Conservation (phyloP, 1,284 basidiomycete genomes). For the Bjerkandera adusta region DNA sequence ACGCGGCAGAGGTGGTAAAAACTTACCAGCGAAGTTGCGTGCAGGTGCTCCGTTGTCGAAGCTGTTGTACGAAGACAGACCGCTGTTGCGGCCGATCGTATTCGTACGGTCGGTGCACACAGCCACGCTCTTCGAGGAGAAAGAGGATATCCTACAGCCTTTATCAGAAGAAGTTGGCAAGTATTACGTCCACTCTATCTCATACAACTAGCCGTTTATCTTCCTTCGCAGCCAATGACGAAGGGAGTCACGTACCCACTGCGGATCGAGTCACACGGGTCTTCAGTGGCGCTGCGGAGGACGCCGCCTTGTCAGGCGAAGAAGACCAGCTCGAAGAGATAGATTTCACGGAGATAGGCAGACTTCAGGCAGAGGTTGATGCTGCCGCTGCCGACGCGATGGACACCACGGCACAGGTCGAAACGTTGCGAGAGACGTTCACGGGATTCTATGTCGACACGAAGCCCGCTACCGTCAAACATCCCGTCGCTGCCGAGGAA, state of each 20-base stretch:
- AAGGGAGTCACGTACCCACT: conserved; percentile 59
- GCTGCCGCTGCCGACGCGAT: conserved; percentile 20
- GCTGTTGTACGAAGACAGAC: conserved; percentile 54
- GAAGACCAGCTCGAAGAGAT: conserved; percentile 55
- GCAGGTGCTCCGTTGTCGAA: conserved; percentile 50
- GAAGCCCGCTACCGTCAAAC: conserved; percentile 18
- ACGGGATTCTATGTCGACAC: conserved; percentile 35
- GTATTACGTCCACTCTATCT: conserved; percentile 22
- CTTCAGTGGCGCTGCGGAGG: conserved; percentile 43
- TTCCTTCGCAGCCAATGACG: conserved; percentile 37
- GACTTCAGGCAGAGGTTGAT: conserved; percentile 39
- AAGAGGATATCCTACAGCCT: conserved; percentile 66
- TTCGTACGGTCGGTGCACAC: conserved; percentile 64
- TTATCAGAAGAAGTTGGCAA: conserved; percentile 50
- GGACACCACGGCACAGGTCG: conserved; percentile 16
- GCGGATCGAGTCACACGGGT: conserved; percentile 59
- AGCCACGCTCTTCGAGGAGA: conserved; percentile 56
- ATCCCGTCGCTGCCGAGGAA: conserved; percentile 15
- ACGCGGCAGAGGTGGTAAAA: conserved; percentile 13
- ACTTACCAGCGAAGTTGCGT: conserved; percentile 23
- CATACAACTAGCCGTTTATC: conserved; percentile 4
- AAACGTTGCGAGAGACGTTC: conserved; percentile 39
- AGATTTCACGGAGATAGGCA: conserved; percentile 59
- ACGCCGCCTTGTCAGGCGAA: conserved; percentile 24
- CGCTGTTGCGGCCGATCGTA: conserved; percentile 56